Base-by-base conservation (phyloP, 352 stramenopile genomes). In the Phytophthora tentaculata region DNA sequence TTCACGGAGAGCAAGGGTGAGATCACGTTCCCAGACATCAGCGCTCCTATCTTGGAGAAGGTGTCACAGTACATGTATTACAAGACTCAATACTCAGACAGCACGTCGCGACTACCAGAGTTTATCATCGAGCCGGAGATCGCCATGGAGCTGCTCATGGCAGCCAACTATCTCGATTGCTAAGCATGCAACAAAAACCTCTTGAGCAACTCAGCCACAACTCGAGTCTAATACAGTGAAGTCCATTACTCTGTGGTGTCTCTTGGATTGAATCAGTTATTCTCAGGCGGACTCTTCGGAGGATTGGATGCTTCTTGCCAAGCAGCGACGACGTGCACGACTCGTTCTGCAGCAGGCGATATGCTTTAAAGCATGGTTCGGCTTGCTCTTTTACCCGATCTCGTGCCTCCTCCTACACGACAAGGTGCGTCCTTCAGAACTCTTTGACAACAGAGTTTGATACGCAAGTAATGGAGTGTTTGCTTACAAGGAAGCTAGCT, bases 1-100 rank as follows among this genome's bases (percentile, higher is more conserved):
- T 98, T 98, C 66, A 95, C 84, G 19, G 92, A 98, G 69, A 97
- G 86, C 83, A 94, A 96, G 66, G 94, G 94, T 61, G 94, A 99
- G 73, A 98, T 99, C 74, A 92, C 86, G 32, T 99, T 99, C 73
- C 96, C 96, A 0, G 97, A 93, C 62, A 99, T 99, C 70, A 92
- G 91, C 50, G 95, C 92, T 22, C 86, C 89, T 28, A 98, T 99
- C 64, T 75, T 99, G 19, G 98, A 99, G 76, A 98, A 98, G 68
- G 94, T 98, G 32, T 97, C 97, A 47, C 94, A 99, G 79, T 99
- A 99, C 87, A 91, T 99, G 66, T 98, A 99, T 84, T 99, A 99
- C 86, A 99, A 99, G 86, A 90, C 89, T 48, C 81, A 91, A 76
- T 98, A 98, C 79, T 96, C 89, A 20, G 98, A 99, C 74, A 97